A percentile compares a stretch with the other conserved stretches of the same genome.
phyloP scores from a whole-genome alignment of 768 basidiomycete genomes.

The Butyriboletus loyo region DNA sequence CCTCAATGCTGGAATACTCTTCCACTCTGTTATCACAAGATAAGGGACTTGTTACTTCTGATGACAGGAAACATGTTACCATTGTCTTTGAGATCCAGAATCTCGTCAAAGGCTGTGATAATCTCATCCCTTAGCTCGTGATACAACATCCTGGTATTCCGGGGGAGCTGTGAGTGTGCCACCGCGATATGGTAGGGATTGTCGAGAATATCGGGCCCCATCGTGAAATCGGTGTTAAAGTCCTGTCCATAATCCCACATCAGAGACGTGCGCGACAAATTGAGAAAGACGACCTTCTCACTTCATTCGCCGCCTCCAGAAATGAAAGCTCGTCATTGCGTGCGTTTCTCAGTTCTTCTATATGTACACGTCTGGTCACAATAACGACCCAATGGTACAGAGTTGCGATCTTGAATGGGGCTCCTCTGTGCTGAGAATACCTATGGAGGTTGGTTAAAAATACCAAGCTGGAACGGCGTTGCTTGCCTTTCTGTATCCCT shows the following conservation, averaged over 20 bases:
- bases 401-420: conserved; percentile 31
- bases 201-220: conserved; percentile 29
- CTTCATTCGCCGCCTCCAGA: conserved; percentile 31
- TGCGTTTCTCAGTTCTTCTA: conserved; percentile 40
- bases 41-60: background rate
- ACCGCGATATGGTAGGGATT: conserved; percentile 29
- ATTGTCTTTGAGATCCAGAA: conserved; percentile 23
- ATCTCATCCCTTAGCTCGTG: conserved; percentile 48
- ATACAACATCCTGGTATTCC: conserved; percentile 39
- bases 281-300: conserved; percentile 5
- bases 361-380: conserved; percentile 23
- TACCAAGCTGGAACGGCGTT: background rate
- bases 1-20: conserved; percentile 25
- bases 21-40: conserved; percentile 39
- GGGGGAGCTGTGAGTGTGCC: conserved; percentile 30
- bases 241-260: conserved; percentile 23
- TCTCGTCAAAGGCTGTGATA: conserved; percentile 35
- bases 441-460: background rate
- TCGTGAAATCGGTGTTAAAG: conserved; percentile 35
- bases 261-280: background rate
- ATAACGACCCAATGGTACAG: conserved; percentile 38
- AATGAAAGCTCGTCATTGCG: conserved; percentile 39
- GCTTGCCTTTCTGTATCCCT: conserved; percentile 32
- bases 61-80: no score
- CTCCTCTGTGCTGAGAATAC: conserved; percentile 20